phyloP scores from a whole-genome alignment of 2,329 filamentous ascomycete species.

The Trichoderma gracile region DNA sequence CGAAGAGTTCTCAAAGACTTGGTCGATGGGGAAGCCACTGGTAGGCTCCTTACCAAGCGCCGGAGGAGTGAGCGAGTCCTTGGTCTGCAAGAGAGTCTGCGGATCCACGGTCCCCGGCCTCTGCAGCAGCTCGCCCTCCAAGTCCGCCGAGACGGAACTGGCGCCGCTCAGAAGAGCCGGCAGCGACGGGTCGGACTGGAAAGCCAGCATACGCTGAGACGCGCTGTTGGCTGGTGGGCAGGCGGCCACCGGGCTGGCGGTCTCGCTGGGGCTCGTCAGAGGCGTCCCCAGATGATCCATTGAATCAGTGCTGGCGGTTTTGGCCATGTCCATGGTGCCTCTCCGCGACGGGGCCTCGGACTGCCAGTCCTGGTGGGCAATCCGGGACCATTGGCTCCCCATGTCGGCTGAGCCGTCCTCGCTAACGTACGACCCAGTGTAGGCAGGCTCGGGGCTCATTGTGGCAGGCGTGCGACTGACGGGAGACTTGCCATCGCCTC shows the following conservation, averaged over 20 bases:
- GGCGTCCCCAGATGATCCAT: conserved; percentile 52
- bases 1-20: conserved; percentile 38
- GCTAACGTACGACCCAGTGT: conserved; percentile 2
- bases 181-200: conserved; percentile 64
- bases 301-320: conserved; percentile 56
- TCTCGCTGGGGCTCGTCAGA: conserved; percentile 57
- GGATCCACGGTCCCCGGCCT: conserved; percentile 48
- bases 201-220: conserved; percentile 52
- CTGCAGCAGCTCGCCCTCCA: conserved; percentile 60
- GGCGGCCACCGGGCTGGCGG: conserved; percentile 50
- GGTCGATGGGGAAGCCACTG: conserved; percentile 50
- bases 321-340: conserved; percentile 46
- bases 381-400: conserved; percentile 37
- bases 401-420: conserved; percentile 27
- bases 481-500: conserved; percentile 9
- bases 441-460: conserved; percentile 13
- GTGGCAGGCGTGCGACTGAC: conserved; percentile 4
- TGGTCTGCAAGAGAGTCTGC: conserved; percentile 50
- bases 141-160: conserved; percentile 64
- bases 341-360: conserved; percentile 41
- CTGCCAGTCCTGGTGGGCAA: conserved; percentile 47
- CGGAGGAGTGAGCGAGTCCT: conserved; percentile 57
- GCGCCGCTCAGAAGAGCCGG: conserved; percentile 64
- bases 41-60: conserved; percentile 51
- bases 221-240: conserved; percentile 44